Evolutionary conservation across 2,329 filamentous ascomycete species (phyloP).

Genomic region (Simplicillium aogashimaense): DNA sequence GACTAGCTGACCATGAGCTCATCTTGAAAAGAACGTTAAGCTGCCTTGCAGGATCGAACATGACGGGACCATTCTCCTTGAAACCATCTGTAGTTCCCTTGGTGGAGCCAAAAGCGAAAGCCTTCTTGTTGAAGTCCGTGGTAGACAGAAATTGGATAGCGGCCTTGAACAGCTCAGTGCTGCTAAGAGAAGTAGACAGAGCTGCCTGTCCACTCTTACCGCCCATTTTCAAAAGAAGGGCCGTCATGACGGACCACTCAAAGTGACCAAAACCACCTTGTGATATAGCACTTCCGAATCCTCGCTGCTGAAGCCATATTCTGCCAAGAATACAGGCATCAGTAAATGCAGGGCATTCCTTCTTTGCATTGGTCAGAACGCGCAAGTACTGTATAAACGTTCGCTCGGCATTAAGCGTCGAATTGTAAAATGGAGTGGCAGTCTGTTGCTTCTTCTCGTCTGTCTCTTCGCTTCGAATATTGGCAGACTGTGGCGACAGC

Average conservation of each 20-base stretch:
- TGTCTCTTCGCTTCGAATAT: slow-evolving; percentile 49
- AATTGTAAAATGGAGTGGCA: slow-evolving; percentile 81
- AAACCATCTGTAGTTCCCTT: slow-evolving; percentile 21
- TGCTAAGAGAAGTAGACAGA: slow-evolving; percentile 73
- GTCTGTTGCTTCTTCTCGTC: slow-evolving; percentile 29
- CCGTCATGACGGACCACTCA: slow-evolving; percentile 77
- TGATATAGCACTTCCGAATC: slow-evolving; percentile 60
- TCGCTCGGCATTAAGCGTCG: slow-evolving; percentile 68
- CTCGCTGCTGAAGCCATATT: slow-evolving; percentile 82
- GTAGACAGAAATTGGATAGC: slow-evolving; percentile 77
- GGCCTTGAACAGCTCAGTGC: slow-evolving; percentile 91
- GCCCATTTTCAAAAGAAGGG: slow-evolving; percentile 70
- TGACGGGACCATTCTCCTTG: slow-evolving; percentile 47
- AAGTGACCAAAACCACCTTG: slow-evolving; percentile 85
- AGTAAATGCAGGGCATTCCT: slow-evolving; percentile 60
- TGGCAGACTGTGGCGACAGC: slow-evolving; percentile 59
- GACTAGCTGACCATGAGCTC: slow-evolving; percentile 69
- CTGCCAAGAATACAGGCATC: slow-evolving; percentile 82
- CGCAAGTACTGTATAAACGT: slow-evolving; percentile 67
- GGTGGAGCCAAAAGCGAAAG: slow-evolving; percentile 39
- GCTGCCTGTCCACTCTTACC: slow-evolving; percentile 60
- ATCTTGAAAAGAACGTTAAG: slow-evolving; percentile 89
- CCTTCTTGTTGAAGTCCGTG: slow-evolving; percentile 60
- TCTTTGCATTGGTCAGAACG: slow-evolving; percentile 59
- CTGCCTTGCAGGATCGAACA: slow-evolving; percentile 67